Evolutionary conservation across 306 rosid species (phyloP), one percentile per base, ranked within the genome.

Genomic region (Prunus armeniaca): DNA sequence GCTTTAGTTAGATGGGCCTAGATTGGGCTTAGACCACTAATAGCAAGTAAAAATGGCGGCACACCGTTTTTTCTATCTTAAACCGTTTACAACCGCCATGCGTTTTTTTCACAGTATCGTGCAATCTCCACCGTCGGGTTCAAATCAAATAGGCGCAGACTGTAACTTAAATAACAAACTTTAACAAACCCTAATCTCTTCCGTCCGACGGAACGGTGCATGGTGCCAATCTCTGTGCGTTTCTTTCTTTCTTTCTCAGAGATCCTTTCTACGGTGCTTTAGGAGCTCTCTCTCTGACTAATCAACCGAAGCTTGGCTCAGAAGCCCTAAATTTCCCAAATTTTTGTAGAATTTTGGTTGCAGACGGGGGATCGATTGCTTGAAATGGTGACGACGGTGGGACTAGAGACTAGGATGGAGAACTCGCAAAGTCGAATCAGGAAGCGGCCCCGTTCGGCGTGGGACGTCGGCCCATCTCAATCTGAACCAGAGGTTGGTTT

Each of bases 401-500:
- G 79, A 84, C 12, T 80, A 12, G 83, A 76, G 67, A 71, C 24
- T 55, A 38, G 78, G 47, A 87, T 86, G 97, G 91, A 87, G 78
- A 83, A 83, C 78, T 93, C 85, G 32, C 73, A 84, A 34, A 71
- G 74, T 46, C 90, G 92, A 77, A 83, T 80, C 11, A 78, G 91
- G 55, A 93, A 93, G 84, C 87, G 98, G 47, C 93, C 96, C 78
- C 91, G 98, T 62, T 84, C 90, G 27, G 82, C 90, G 0, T 90
- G 98, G 97, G 98, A 93, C 82, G 86, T 78, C 9, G 87, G 91
- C 24, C 96, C 93, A 43, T 84, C 95, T 8, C 76, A 74, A 52
- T 84, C 88, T 12, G 78, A 71, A 74, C 82, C 85, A 43, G 89
- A 85, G 96, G 98, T 91, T 51, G 58, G 82, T 77, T 66, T 74